Evolutionary conservation across 306 rosid species (phyloP).

Genomic region (Casuarina equisetifolia): DNA sequence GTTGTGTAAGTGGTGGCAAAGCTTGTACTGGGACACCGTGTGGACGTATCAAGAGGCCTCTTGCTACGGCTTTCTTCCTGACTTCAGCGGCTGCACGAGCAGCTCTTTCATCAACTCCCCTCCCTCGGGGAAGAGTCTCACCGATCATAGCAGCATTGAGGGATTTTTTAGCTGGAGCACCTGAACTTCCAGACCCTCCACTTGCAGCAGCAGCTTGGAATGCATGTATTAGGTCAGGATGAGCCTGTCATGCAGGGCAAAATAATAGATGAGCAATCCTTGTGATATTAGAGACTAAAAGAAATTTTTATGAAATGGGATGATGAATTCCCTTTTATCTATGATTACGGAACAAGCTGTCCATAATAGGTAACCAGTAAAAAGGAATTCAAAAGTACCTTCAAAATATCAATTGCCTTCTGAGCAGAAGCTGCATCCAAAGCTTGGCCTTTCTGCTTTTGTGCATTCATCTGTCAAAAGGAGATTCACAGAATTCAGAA

Average conservation of each 20-base stretch:
- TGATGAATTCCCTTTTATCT: neutral
- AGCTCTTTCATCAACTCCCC: slow-evolving; percentile 95
- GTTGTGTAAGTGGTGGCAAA: slow-evolving; percentile 75
- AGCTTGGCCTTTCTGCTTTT: slow-evolving; percentile 95
- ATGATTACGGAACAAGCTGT: neutral
- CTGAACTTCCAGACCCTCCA: slow-evolving; percentile 86
- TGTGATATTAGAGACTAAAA: slow-evolving; percentile 14
- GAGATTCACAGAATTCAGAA: neutral
- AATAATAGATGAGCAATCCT: slow-evolving; percentile 3
- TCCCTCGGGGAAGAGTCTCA: slow-evolving; percentile 74
- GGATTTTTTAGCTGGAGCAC: slow-evolving; percentile 58
- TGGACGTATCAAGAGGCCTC: slow-evolving; percentile 75
- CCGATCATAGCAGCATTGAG: slow-evolving; percentile 81
- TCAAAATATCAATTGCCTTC: slow-evolving; percentile 83
- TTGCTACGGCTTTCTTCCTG: slow-evolving; percentile 92
- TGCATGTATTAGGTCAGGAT: slow-evolving; percentile 89
- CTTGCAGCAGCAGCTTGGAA: slow-evolving; percentile 88
- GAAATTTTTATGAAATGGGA: neutral
- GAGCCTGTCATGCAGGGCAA: slow-evolving; percentile 50
- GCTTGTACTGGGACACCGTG: slow-evolving; percentile 90
- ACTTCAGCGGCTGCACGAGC: slow-evolving; percentile 92
- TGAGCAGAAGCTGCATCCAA: slow-evolving; percentile 81
- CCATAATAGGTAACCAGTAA: slow-evolving; percentile 9
- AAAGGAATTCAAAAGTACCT: slow-evolving; percentile 47
- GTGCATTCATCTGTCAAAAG: slow-evolving; percentile 72